Base-by-base conservation (phyloP, 2,329 filamentous ascomycete species). In the Penicillium sp. region DNA sequence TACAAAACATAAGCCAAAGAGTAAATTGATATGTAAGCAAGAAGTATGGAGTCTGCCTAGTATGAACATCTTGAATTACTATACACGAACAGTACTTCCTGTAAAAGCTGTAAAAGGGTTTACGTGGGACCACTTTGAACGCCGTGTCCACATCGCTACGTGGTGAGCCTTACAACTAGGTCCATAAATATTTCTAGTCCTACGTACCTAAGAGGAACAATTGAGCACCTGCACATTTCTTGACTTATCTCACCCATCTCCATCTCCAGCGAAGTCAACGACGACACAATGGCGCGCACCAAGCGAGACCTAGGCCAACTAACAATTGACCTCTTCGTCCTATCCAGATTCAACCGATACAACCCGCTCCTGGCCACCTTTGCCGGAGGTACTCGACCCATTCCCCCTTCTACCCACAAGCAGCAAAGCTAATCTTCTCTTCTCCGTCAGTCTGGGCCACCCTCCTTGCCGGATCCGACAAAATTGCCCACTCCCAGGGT, bases 261-360 rank as follows among this genome's bases (percentile, higher is more conserved):
- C 19, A 21, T 21, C 7, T 46, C n/a, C n/a, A 41, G 5, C 35
- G 17, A 38, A 38, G 21, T 47, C 21, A 48, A 48, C 19, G 26
- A 26, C 19, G 48, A 17, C n/a, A 41, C 8, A 41, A 26, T 41
- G 31, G 30, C 38, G 44, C 15, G 26, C 38, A 41, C 15, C 35
- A 15, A 54, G 51, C 51, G 51, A 26, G 23, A 11, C 31, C 4
- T 45, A 23, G 21, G 29, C 5, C 51, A 60, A n/a, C 44, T 55
- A 17, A 5, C 8, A 5, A 60, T 26, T 11, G 58, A 60, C 51
- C 58, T 60, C 44, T 19, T 60, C 2, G 38, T 54, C 51, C 26
- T 61, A 31, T 61, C 58, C 9, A 49, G 58, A 45, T 61, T 61
- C 48, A 35, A 56, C 52, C 45, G 53, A 11, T 61, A 61, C 35